Evolutionary conservation across 768 basidiomycete species (phyloP), one percentile per base, ranked within the genome.

Genomic region (Agrocybe pediades): DNA sequence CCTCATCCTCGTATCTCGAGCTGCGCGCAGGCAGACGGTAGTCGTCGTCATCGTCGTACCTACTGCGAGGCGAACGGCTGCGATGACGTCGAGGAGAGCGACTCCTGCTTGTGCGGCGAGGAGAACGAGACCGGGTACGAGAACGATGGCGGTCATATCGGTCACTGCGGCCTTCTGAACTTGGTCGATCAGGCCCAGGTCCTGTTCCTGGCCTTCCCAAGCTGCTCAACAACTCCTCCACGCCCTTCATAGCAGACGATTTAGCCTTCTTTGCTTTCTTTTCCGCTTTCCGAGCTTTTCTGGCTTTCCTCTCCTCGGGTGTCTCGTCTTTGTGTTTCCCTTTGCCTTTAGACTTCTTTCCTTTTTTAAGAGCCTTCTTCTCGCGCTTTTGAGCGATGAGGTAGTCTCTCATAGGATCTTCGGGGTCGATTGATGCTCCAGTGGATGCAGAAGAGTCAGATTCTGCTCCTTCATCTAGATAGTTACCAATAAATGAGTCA

Each of bases 371-470:
- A 2, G 79, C 84, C 59, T 86, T 89, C 64, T 84, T 82, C 65
- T 92, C 90, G 60, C 74, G 82, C 62, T 82, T 80, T 67, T 95
- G 82, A 1, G 85, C 80, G 33, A 95, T 72, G 27, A 99, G 76
- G 67, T 92, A 98, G 56, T 95, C 95, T 24, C 88, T 84, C 97
- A 99, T 98, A 1, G 97, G 97, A 71, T 99, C 97, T 66, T 98
- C 96, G 1, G 91, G 92, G 68, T 98, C 95, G 52, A 97, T 89
- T 8, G 83, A 78, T 23, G 85, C 80, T 16, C 74, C 79, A 16
- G 85, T 80, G 2, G 81, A 80, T 15, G 74, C 85, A 1, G 88
- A 87, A 3, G 87, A 86, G 27, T 89, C 87, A 5, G 88, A 85
- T 2, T 68, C 80, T 1, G 68, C 78, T 39, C 68, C 81, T 19